Evolutionary conservation across 1,139 yeast species (phyloP), one percentile per base, ranked within the genome.

Genomic region (Chernovozyma aurita): DNA sequence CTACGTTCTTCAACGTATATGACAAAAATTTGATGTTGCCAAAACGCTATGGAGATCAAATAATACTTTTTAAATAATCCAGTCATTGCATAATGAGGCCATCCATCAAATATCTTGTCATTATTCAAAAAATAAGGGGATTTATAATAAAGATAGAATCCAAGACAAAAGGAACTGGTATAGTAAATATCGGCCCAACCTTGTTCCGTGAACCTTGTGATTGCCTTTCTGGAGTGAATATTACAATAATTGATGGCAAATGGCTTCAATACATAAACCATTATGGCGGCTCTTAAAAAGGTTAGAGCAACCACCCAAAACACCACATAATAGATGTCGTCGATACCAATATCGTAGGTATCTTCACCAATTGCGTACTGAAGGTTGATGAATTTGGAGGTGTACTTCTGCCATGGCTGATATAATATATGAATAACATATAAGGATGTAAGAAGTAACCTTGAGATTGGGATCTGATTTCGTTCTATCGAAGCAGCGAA

Each of bases 1-100:
- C 97, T 76, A 44, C 70, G 76, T 43, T 77, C 79, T 60, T 88
- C 97, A 37, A 87, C 62, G 58, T 86, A 78, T 42, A 88, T 65
- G 15, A 83, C 87, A 46, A 84, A 73, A 18, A 86, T 69, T 58
- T 86, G 95, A 49, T 85, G 88, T 43, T 86, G 53, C 95, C 95
- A 88, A 47, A 76, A 78, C 7, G 85, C 81, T 26, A 83, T 69
- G 48, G 84, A 83, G 32, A 80, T 61, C 38, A 88, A 65, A 52
- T 88, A 88, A 60, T 85, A 88, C 12, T 64, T 55, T 59, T 88
- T 88, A 57, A 82, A 69, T n/a, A 55, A 48, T 2, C 54, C 49
- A 1, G 72, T 42, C 62, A 80, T 53, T 38, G 62, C 49, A 55
- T 73, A 71, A 53, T 85, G 86, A 4, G 95, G 96, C 90, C 95